Conservation (phyloP, 129 eudicot species). For the Centrapalus pauciflorus region DNA sequence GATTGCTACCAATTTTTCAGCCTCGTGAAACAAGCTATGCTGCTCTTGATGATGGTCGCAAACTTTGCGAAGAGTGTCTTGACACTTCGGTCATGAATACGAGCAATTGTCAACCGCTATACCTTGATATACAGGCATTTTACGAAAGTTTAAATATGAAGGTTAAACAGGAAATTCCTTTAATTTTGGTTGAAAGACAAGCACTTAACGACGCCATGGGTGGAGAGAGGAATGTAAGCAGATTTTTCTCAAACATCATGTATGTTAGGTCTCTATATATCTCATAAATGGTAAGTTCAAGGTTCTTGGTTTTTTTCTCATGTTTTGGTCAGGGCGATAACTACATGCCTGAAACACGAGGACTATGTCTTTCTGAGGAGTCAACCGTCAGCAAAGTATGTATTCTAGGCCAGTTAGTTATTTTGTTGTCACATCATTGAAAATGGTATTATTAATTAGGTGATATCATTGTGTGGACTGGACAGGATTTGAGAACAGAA, state of each 20-base stretch:
- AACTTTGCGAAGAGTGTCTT: slow-evolving; percentile 79
- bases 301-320: neutral
- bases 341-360: slow-evolving; percentile 84
- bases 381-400: slow-evolving; percentile 82
- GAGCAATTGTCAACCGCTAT: slow-evolving; percentile 71
- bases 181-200: slow-evolving; percentile 80
- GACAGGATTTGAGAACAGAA: slow-evolving; percentile 63
- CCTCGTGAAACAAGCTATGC: slow-evolving; percentile 66
- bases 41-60: slow-evolving; percentile 72
- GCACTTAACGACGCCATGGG: slow-evolving; percentile 88
- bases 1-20: slow-evolving; percentile 29
- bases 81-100: slow-evolving; percentile 77
- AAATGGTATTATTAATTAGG: neutral
- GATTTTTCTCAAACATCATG: neutral
- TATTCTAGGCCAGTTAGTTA: neutral
- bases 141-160: slow-evolving; percentile 75
- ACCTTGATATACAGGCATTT: slow-evolving; percentile 72
- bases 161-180: slow-evolving; percentile 75
- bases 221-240: slow-evolving; percentile 74
- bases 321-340: slow-evolving; percentile 58
- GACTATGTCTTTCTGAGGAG: slow-evolving; percentile 85
- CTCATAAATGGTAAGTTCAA: neutral
- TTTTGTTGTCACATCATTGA: neutral
- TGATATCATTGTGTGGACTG: neutral
- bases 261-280: slow-evolving; percentile 2